Evolutionary conservation across 2,329 filamentous ascomycete genomes (phyloP).

Genomic region (Ustilaginoidea virens): DNA sequence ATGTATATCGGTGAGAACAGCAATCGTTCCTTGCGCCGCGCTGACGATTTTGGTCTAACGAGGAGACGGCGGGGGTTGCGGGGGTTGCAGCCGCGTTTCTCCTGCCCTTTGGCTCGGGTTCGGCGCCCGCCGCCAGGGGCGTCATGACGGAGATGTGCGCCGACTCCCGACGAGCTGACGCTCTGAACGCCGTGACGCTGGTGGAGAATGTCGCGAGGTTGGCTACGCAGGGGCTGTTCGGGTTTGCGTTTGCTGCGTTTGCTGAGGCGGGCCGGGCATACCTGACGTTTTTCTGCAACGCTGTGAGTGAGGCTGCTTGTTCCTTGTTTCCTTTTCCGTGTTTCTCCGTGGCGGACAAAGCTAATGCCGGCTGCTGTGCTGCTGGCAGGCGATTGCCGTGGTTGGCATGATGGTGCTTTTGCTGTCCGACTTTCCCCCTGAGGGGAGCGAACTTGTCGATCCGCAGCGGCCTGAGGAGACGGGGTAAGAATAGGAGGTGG

Average conservation of each 20-base stretch:
- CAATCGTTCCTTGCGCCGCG: no score
- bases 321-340: no score
- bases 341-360: no score
- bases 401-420: slow-evolving; percentile 24
- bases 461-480: no score
- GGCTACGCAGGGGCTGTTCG: slow-evolving; percentile 49
- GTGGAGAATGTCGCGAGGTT: slow-evolving; percentile 55
- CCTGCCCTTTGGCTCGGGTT: slow-evolving; percentile 53
- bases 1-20: slow-evolving; percentile 40
- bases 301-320: slow-evolving; percentile 27
- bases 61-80: no score
- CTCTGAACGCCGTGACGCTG: slow-evolving; percentile 51
- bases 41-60: no score
- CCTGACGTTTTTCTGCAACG: slow-evolving; percentile 53
- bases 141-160: slow-evolving; percentile 59
- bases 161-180: slow-evolving; percentile 44
- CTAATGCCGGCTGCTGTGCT: neutral
- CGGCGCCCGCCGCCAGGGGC: slow-evolving; percentile 54
- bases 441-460: slow-evolving; percentile 20
- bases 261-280: slow-evolving; percentile 43
- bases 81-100: slow-evolving; percentile 48
- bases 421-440: slow-evolving; percentile 26
- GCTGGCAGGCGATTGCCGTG: slow-evolving; percentile 31
- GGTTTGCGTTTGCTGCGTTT: slow-evolving; percentile 48
- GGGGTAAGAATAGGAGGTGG: no score